Conservation (phyloP, 2,329 filamentous ascomycete genomes). For the Metarhizium album region DNA sequence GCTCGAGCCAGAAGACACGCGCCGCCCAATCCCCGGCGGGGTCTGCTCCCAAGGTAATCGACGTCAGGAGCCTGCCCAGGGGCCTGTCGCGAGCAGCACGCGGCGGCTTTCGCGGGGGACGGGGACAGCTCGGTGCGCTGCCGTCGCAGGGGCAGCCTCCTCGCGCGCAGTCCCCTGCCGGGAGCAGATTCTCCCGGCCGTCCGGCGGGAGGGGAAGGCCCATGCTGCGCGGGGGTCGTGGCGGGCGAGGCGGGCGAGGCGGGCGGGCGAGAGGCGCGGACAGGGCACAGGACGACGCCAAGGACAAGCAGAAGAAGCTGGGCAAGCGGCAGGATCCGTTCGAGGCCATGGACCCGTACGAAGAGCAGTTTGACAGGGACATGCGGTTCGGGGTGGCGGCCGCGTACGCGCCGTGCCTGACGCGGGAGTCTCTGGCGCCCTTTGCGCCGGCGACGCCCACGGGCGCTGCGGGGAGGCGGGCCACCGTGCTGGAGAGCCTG, state of each 20-base stretch:
- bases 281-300: slow-evolving; percentile 14
- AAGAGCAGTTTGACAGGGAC: slow-evolving; percentile 23
- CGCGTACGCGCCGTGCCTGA: slow-evolving; percentile 23
- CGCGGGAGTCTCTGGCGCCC: slow-evolving; percentile 19
- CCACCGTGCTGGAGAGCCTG: slow-evolving; percentile 26
- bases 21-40: slow-evolving; percentile 1
- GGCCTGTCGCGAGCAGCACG: slow-evolving; percentile 16
- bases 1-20: neutral
- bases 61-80: slow-evolving; percentile 26
- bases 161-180: slow-evolving; percentile 4
- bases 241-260: slow-evolving; percentile 11
- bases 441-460: slow-evolving; percentile 21
- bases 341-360: slow-evolving; percentile 19
- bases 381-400: slow-evolving; percentile 24
- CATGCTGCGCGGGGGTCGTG: too few relatives aligned
- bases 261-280: slow-evolving; percentile 9
- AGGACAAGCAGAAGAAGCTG: slow-evolving; percentile 12
- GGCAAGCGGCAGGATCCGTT: slow-evolving; percentile 15
- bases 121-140: slow-evolving; percentile 4
- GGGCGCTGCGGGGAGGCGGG: slow-evolving; percentile 17
- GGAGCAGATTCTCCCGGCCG: slow-evolving; percentile 11
- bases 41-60: slow-evolving; percentile 25
- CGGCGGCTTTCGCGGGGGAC: slow-evolving; percentile 15
- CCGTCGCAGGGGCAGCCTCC: neutral
- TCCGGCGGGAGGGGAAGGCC: slow-evolving; percentile 4